Evolutionary conservation across 441 rosid species (phyloP), one percentile per base, ranked within the genome.

Genomic region (Populus hybrid): DNA sequence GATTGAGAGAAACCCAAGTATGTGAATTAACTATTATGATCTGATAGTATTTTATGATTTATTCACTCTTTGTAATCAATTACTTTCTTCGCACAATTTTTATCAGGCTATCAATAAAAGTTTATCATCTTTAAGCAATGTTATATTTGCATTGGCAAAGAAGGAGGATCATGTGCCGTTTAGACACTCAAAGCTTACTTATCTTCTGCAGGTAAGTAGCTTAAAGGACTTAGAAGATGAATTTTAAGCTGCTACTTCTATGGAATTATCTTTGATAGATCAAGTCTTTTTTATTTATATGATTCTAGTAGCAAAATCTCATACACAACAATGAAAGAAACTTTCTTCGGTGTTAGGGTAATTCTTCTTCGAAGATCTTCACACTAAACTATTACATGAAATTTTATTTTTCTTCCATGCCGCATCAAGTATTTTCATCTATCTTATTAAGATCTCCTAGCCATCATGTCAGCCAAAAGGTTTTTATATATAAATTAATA

Each of bases 161-260:
- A 97, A 93, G 83, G 99, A 97, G 45, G 98, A 95, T 61, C 97
- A 94, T 79, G 94, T 97, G 53, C 99, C 99, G 33, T 97, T 90
- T 76, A 88, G 99, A 83, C 90, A 97, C 87, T 97, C 99, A 2
- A 97, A 94, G 90, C 80, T 97, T 71, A 97, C 99, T 9, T 92
- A 95, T 80, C 95, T 97, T 65, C 95, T 97, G 38, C 99, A 94
- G 99, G 99, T 94, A 86, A 79, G 8, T 53, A 16, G n/a, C 61
- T 53, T 18, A 16, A 18, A 53, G 8, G 61, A 53, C 61, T 6
- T 53, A 0, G 61, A 53, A 53, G 61, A 53, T 53, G 2, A 53
- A 6, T 53, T 18, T 53, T 53, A 5, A 53, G 0, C n/a, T 53
- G 21, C 21, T 6, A 14, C n/a, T 53, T 53, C 21, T 53, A 53